A percentile compares a stretch with the other conserved stretches of the same genome.
phyloP scores from a whole-genome alignment of 768 basidiomycete species.

The Boletus sp. region DNA sequence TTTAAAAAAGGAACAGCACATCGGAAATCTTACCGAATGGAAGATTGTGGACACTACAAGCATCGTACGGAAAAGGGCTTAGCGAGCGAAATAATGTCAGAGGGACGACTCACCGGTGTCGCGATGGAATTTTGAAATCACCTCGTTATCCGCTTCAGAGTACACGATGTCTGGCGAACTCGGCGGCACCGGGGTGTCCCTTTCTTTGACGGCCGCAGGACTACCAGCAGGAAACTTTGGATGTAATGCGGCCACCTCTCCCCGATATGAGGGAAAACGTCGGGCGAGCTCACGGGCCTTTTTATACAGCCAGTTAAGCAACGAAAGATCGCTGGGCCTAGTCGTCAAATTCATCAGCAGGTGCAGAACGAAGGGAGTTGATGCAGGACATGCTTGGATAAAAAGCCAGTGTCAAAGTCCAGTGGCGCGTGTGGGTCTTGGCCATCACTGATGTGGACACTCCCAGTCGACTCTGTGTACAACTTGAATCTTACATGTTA shows the following conservation, averaged over 20 bases:
- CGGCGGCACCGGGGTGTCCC: conserved; percentile 3
- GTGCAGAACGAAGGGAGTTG: too few relatives aligned
- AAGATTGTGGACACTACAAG: neutral
- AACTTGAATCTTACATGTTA: conserved; percentile 4
- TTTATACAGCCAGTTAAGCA: conserved; percentile 54
- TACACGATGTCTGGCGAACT: conserved; percentile 34
- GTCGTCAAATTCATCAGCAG: neutral
- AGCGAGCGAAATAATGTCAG: neutral
- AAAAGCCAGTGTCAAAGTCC: conserved; percentile 45
- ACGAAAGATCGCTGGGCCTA: conserved; percentile 37
- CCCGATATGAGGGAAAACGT: conserved; percentile 40
- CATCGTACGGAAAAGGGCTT: neutral
- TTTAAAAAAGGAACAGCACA: neutral
- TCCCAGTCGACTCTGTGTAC: conserved; percentile 46
- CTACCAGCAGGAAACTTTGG: conserved; percentile 29
- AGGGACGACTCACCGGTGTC: conserved; percentile 6
- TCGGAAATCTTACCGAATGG: neutral
- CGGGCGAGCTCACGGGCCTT: conserved; percentile 50
- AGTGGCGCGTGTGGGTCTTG: conserved; percentile 40
- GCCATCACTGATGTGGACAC: conserved; percentile 45
- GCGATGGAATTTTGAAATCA: conserved; percentile 29
- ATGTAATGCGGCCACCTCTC: conserved; percentile 4
- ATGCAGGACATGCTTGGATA: conserved; percentile 37
- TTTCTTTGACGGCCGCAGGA: conserved; percentile 18
- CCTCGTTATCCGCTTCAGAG: conserved; percentile 34